A percentile compares a stretch with the other conserved stretches of the same genome.
Conservation (phyloP, 2,329 filamentous ascomycete species). For the Helicocarpus griseus region DNA sequence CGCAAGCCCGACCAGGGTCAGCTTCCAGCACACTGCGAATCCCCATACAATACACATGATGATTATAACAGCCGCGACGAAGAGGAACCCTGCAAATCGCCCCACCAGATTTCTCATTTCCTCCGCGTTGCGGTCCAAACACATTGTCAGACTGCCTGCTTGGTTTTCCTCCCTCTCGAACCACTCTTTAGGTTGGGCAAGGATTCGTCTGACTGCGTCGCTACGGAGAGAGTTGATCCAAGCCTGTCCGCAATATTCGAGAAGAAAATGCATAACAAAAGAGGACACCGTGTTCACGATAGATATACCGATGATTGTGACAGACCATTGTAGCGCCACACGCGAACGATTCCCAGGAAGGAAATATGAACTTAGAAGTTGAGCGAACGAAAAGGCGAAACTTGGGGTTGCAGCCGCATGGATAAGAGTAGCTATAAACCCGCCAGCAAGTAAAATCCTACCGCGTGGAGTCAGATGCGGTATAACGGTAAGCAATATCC, state of each 20-base stretch:
- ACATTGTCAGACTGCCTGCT: constrained; percentile 54
- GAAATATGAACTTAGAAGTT: constrained; percentile 63
- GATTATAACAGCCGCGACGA: constrained; percentile 60
- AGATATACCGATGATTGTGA: constrained; percentile 60
- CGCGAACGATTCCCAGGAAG: constrained; percentile 39
- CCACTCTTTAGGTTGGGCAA: constrained; percentile 69
- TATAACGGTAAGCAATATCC: constrained; percentile 63
- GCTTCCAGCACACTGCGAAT: constrained; percentile 63
- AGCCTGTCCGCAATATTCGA: constrained; percentile 61
- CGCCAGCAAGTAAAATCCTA: constrained; percentile 48
- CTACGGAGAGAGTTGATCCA: constrained; percentile 68
- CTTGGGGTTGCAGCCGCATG: constrained; percentile 60
- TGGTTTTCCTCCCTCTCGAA: constrained; percentile 62
- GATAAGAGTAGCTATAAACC: constrained; percentile 51
- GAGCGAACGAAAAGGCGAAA: constrained; percentile 68
- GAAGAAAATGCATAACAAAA: constrained; percentile 58
- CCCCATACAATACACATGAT: constrained; percentile 65
- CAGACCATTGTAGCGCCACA: constrained; percentile 55
- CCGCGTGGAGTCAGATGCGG: constrained; percentile 48
- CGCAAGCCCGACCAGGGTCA: constrained; percentile 66
- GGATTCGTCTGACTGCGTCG: constrained; percentile 57
- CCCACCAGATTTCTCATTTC: constrained; percentile 78
- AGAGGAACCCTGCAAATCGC: constrained; percentile 61
- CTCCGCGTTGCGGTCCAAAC: constrained; percentile 71
- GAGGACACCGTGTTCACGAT: constrained; percentile 55